Percentiles rank a stretch among this genome's conserved stretches.
phyloP scores from a whole-genome alignment of 768 basidiomycete genomes.

The Cystofilobasidium capitatum region DNA sequence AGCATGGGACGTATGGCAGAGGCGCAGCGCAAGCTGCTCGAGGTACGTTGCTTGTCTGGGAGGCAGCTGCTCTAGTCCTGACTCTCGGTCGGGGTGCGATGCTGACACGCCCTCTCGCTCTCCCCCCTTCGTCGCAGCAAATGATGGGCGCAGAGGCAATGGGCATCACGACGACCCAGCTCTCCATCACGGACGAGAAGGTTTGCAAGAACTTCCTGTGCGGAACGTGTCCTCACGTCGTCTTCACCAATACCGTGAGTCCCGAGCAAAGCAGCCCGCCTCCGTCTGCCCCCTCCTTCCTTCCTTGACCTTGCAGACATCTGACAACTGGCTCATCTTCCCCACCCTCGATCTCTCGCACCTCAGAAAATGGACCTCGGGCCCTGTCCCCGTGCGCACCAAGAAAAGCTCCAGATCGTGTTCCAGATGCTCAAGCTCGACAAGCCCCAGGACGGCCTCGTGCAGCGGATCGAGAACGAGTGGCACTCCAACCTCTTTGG shows the following conservation, averaged over 20 bases:
- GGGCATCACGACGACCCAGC: constrained; percentile 86
- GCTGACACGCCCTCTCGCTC: constrained; percentile 1
- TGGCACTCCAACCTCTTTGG: constrained; percentile 90
- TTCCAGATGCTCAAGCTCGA: constrained; percentile 46
- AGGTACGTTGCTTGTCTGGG: constrained; percentile 42
- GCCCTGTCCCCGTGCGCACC: constrained; percentile 92
- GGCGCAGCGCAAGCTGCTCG: constrained; percentile 88
- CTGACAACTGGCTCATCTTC: not conserved
- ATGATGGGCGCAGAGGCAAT: constrained; percentile 99
- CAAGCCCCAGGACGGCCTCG: constrained; percentile 68
- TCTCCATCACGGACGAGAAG: constrained; percentile 87
- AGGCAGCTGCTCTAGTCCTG: constrained; percentile 20
- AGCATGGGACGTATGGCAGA: constrained; percentile 89
- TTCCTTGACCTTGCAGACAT: not conserved
- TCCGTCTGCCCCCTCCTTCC: constrained; percentile 18
- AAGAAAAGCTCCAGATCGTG: constrained; percentile 83
- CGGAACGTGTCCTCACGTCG: constrained; percentile 93
- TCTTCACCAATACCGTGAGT: constrained; percentile 94
- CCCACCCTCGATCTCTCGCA: not conserved
- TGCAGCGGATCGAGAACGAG: constrained; percentile 81
- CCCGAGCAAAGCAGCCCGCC: not conserved
- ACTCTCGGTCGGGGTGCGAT: constrained; percentile 1
- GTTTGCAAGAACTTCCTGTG: constrained; percentile 97
- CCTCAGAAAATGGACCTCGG: constrained; percentile 97
- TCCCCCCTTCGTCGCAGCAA: constrained; percentile 53